Conservation (phyloP, 805 yeast species). For the Ogataea pini region DNA sequence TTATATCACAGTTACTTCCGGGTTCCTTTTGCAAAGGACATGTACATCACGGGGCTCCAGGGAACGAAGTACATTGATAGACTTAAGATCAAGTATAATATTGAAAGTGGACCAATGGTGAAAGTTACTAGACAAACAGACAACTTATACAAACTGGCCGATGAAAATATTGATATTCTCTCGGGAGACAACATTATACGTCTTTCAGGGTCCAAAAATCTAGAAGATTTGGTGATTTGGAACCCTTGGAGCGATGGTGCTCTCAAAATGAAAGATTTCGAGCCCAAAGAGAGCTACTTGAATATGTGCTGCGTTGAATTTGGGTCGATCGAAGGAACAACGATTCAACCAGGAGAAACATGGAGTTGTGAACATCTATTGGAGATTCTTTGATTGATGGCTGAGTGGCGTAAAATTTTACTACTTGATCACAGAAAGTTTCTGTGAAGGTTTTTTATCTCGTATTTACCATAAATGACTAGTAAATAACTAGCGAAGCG, state of each 20-base stretch:
- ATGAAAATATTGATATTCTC: conserved; percentile 16
- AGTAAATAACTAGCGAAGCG: too few relatives aligned
- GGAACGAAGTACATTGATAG: conserved; percentile 18
- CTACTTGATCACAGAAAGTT: too few relatives aligned
- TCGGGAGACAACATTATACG: conserved; percentile 20
- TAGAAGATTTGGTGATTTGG: conserved; percentile 24
- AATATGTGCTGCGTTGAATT: conserved; percentile 26
- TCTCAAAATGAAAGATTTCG: conserved; percentile 19
- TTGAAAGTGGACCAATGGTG: conserved; percentile 18
- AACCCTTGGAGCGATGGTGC: conserved; percentile 24
- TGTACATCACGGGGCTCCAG: conserved; percentile 23
- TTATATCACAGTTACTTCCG: conserved; percentile 25
- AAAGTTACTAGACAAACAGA: conserved; percentile 18
- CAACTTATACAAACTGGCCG: conserved; percentile 13
- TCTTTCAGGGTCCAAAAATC: conserved; percentile 14
- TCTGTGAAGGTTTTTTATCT: too few relatives aligned
- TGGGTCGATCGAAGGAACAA: conserved; percentile 20
- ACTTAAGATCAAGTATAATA: conserved; percentile 8
- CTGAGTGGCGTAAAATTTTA: too few relatives aligned
- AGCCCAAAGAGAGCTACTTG: conserved; percentile 20
- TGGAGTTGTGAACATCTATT: conserved; percentile 23
- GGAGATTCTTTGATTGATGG: conserved; percentile 5
- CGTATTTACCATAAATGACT: too few relatives aligned
- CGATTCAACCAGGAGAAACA: conserved; percentile 6
- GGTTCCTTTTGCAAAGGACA: conserved; percentile 18